Evolutionary conservation across 352 stramenopile genomes (phyloP), one percentile per base, ranked within the genome.

Genomic region (Phytophthora sp.): DNA sequence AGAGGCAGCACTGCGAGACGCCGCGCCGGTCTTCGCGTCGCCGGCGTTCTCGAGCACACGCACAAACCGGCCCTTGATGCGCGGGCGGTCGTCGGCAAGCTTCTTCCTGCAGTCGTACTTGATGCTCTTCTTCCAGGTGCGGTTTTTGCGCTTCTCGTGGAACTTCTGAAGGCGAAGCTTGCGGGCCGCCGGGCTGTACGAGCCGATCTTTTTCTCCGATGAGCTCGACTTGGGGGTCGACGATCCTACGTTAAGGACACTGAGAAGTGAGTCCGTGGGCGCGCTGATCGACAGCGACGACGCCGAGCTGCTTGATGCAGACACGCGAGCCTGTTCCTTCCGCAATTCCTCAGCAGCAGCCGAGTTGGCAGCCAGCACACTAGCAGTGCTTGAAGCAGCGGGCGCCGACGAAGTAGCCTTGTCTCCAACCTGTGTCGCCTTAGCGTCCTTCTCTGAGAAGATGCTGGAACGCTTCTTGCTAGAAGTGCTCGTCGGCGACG

Each of bases 91-190:
- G 54, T 99, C 96, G 8, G 97, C 97, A 23, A 99, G 78, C 74
- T 99, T 99, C 76, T 99, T 99, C 38, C 97, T 82, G 74, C 97
- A 99, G 75, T 99, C 96, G 75, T 99, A 99, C 79, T 99, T 99
- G 82, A 99, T 99, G 64, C 96, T 96, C 72, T 99, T 99, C 70
- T 98, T 95, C 96, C 96, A 99, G 66, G 98, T 98, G 52, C 97
- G 91, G 62, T 95, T 97, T 71, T 97, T 97, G 53, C 96, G 84
- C 78, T 99, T 99, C 55, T 97, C 90, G 72, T 99, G 97, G 69
- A 99, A 99, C 62, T 97, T 97, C 43, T 96, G 93, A 69, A 99
- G 96, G 13, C 95, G 91, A 27, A 94, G 70, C 46, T 93, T 96
- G 20, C 97, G 84, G 65, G 97, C 94, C 31, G 96, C 87, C 6